A percentile compares a stretch with the other conserved stretches of the same genome.
phyloP scores from a whole-genome alignment of 2,329 filamentous ascomycete genomes.

The Aspergillus viridinutans region DNA sequence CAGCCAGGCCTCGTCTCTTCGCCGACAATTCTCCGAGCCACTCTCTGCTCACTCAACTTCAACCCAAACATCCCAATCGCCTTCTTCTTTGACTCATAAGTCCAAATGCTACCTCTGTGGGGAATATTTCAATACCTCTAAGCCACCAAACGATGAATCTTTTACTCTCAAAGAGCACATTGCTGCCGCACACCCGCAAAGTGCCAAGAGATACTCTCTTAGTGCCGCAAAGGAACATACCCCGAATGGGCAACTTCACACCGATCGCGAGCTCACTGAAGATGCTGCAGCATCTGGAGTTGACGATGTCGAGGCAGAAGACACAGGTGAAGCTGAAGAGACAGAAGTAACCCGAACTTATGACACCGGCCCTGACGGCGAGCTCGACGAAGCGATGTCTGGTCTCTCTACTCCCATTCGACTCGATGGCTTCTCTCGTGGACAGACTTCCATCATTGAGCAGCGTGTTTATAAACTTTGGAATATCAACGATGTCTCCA shows the following conservation, averaged over 20 bases:
- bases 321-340: slow-evolving; percentile 14
- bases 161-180: slow-evolving; percentile 31
- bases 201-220: slow-evolving; percentile 19
- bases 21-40: slow-evolving; percentile 39
- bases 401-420: slow-evolving; percentile 19
- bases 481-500: slow-evolving; percentile 34
- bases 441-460: slow-evolving; percentile 23
- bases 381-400: slow-evolving; percentile 18
- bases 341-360: slow-evolving; percentile 10
- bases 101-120: slow-evolving; percentile 37
- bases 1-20: slow-evolving; percentile 34
- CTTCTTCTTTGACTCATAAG: slow-evolving; percentile 22
- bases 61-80: slow-evolving; percentile 32
- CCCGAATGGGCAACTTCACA: slow-evolving; percentile 14
- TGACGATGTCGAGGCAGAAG: slow-evolving; percentile 10
- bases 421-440: slow-evolving; percentile 19
- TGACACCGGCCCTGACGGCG: slow-evolving; percentile 16
- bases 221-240: slow-evolving; percentile 20
- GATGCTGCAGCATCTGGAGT: slow-evolving; percentile 8
- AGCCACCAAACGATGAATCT: slow-evolving; percentile 21
- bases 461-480: slow-evolving; percentile 31
- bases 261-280: slow-evolving; percentile 13
- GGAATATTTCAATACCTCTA: slow-evolving; percentile 22
- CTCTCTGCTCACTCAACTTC: slow-evolving; percentile 31
- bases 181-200: slow-evolving; percentile 29